These are phyloP conservation scores for Ilyonectria robusta DNA, from an alignment of 2,329 filamentous ascomycete genomes.

Conservation along the genomic window DNA sequence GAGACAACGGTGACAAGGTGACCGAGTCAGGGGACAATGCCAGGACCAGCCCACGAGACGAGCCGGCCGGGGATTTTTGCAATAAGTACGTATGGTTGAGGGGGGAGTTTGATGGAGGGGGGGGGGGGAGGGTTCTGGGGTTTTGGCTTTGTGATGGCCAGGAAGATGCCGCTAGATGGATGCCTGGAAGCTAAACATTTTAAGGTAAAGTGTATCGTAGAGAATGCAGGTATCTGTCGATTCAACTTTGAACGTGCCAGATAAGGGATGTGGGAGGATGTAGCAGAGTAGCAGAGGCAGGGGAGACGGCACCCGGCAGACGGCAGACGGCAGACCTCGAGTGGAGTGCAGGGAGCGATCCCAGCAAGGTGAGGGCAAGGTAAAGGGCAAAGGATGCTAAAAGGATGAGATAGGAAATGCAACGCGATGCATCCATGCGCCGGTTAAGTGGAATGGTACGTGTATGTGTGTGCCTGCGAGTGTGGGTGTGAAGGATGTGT, in stretches of 20 bases:
- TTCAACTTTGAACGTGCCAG: constrained; percentile 19
- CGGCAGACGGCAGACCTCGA: constrained; percentile 9
- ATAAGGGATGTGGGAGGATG: constrained; percentile 4
- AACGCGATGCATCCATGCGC: constrained; percentile 18
- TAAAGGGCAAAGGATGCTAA: constrained; percentile 13
- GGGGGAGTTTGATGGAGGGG: background rate
- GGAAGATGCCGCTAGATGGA: constrained; percentile 2
- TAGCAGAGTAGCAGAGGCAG: constrained; percentile 2
- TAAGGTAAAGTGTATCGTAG: constrained; percentile 20
- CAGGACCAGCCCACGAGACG: constrained; percentile 16
- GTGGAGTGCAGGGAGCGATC: constrained; percentile 2
- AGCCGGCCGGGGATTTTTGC: constrained; percentile 21
- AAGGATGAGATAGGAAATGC: constrained; percentile 10
- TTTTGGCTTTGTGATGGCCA: constrained; percentile 15
- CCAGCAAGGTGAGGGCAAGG: background rate
- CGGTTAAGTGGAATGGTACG: constrained; percentile 8
- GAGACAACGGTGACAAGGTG: constrained; percentile 8
- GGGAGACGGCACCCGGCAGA: constrained; percentile 4
- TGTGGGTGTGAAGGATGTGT: background rate
- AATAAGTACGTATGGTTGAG: constrained; percentile 17
- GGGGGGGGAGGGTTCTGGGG: constrained; percentile 1
- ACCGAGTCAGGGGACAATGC: constrained; percentile 13
- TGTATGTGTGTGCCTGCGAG: background rate
- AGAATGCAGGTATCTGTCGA: constrained; percentile 1
- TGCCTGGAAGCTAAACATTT: constrained; percentile 20